Base-by-base conservation (phyloP, 257 asterid species). In the Cruciata laevipes region DNA sequence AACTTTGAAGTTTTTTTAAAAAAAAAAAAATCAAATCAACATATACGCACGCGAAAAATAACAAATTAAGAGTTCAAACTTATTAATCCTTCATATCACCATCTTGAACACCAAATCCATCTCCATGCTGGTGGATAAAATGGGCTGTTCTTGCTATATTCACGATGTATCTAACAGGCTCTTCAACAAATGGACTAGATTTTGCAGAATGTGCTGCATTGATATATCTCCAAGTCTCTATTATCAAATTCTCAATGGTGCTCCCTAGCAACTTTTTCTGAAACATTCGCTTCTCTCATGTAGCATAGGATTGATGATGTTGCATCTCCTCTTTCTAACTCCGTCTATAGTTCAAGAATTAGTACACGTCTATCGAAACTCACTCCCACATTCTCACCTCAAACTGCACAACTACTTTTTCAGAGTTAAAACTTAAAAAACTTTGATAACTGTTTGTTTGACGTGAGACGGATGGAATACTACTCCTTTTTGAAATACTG, bases 21-120 rank as follows among this genome's bases (percentile, higher is more conserved):
- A n/a, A n/a, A n/a, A n/a, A n/a, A n/a, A n/a, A n/a, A n/a, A n/a
- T 27, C 30, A 27, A 27, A 27, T 27, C 30, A 2, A 27, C 30
- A 27, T 27, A 27, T 27, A 27, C 30, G 2, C 30, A 27, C 30
- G 30, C 30, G 30, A 27, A 27, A 27, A 27, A 27, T 27, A 27
- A 27, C 30, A 27, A 27, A 27, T 27, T 27, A 27, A 27, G 2
- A 2, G 30, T 27, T 27, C 30, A 27, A 27, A 27, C 30, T 27
- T 27, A 27, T 27, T 27, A 27, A 27, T 27, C 30, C 30, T 27
- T 27, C 30, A 27, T 1, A 27, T 27, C 2, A n/a, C 69, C 3
- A 68, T 78, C 89, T 69, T 80, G 88, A 61, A 73, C 85, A 1
- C 87, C 87, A 71, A 78, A 84, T 10, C 93, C 95, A 20, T 88